Percentiles rank a stretch among this genome's conserved stretches.
Evolutionary conservation across 805 yeast genomes (phyloP).

Genomic region (Candida endomychidarum): DNA sequence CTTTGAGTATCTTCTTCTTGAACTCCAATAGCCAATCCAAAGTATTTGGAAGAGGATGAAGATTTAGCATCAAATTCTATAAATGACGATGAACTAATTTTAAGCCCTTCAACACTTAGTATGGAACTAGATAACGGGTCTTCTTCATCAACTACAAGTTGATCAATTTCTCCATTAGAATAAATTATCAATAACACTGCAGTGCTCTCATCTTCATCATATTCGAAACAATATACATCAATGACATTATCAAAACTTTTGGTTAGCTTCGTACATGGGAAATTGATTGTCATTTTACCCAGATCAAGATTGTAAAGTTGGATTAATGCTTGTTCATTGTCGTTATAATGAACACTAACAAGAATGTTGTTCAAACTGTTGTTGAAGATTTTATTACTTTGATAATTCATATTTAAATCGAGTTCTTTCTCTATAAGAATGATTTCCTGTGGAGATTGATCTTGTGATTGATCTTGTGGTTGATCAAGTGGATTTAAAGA

Average conservation of each 20-base stretch:
- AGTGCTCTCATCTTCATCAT: neutral
- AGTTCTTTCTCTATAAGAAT: too few species aligned
- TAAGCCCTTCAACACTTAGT: neutral
- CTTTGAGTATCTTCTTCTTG: slow-evolving; percentile 8
- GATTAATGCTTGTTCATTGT: slow-evolving; percentile 2
- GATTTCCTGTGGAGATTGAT: too few species aligned
- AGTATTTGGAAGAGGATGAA: slow-evolving; percentile 7
- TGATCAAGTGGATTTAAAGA: too few species aligned
- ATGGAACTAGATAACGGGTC: slow-evolving; percentile 10
- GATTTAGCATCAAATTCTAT: slow-evolving; percentile 18
- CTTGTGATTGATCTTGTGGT: too few species aligned
- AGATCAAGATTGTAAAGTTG: slow-evolving; percentile 7
- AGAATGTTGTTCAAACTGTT: slow-evolving; percentile 11
- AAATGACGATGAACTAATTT: slow-evolving; percentile 12
- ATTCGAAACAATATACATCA: slow-evolving; percentile 11
- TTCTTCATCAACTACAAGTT: slow-evolving; percentile 13
- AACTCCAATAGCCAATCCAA: slow-evolving; percentile 19
- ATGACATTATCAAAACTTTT: slow-evolving; percentile 8
- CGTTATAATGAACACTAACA: slow-evolving; percentile 13
- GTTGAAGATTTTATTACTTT: slow-evolving; percentile 15
- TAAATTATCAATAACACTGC: slow-evolving; percentile 11
- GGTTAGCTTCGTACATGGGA: neutral
- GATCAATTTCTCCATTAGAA: slow-evolving; percentile 15
- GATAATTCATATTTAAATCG: too few species aligned
- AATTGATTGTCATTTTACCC: neutral